Conservation (phyloP, 257 asterid species). For the Solanum appendiculatum region DNA sequence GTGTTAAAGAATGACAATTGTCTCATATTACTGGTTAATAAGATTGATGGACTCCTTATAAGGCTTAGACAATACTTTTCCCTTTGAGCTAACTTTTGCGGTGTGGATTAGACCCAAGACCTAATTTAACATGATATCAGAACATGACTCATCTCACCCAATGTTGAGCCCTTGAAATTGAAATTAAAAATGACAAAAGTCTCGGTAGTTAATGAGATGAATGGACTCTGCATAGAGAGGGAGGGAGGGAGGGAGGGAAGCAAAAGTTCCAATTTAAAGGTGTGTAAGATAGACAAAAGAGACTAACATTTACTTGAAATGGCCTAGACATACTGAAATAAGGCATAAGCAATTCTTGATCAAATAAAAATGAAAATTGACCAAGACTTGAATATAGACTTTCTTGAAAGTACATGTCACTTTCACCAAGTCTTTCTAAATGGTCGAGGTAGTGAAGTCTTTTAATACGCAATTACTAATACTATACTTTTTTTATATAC, state of each 20-base stretch:
- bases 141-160: neutral
- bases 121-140: neutral
- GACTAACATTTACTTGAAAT: neutral
- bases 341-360: neutral
- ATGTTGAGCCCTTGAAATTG: rapidly evolving
- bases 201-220: too few species aligned
- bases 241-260: neutral
- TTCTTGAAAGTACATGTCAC: neutral
- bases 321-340: neutral
- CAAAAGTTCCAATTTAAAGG: neutral
- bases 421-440: neutral
- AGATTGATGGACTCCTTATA: neutral
- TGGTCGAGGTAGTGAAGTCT: neutral
- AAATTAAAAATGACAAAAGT: neutral
- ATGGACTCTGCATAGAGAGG: too few species aligned
- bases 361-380: neutral
- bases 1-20: too few species aligned
- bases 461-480: neutral
- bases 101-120: rapidly evolving
- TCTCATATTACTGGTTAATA: too few species aligned
- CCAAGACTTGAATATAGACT: neutral
- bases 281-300: neutral
- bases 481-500: neutral
- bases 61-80: neutral
- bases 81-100: neutral